Conservation (phyloP, 2,329 filamentous ascomycete genomes). For the Xylariaceae sp. region DNA sequence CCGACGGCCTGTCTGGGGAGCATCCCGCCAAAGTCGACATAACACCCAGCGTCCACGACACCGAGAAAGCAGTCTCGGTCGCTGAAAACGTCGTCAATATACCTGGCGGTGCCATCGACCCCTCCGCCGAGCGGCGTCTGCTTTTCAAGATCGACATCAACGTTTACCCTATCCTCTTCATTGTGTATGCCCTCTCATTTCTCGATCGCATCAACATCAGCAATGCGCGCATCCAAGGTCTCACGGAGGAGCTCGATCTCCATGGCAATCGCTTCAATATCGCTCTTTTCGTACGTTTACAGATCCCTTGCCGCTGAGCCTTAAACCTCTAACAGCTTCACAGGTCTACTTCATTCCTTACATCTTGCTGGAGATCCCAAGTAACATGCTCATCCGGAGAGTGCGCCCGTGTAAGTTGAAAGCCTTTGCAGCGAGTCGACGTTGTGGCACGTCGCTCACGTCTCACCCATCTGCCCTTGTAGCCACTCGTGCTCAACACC, state of each 20-base stretch:
- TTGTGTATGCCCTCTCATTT: slow-evolving; percentile 43
- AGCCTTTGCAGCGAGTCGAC: too few species aligned
- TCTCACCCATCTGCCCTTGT: background rate
- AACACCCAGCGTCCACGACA: background rate
- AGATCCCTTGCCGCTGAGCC: slow-evolving; percentile 7
- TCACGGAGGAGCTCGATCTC: slow-evolving; percentile 41
- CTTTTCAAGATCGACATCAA: slow-evolving; percentile 41
- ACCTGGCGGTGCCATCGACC: slow-evolving; percentile 24
- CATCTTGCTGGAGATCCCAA: slow-evolving; percentile 44
- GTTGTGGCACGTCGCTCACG: too few species aligned
- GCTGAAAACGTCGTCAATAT: too few species aligned
- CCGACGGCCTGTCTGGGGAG: too few species aligned
- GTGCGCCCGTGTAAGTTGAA: slow-evolving; percentile 36
- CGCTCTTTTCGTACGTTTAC: slow-evolving; percentile 35
- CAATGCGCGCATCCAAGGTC: slow-evolving; percentile 45
- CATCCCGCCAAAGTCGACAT: too few species aligned
- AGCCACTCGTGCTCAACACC: background rate
- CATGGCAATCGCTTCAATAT: slow-evolving; percentile 43
- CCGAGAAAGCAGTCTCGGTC: background rate
- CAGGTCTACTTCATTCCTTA: slow-evolving; percentile 40
- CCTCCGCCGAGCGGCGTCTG: slow-evolving; percentile 35
- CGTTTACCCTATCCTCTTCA: slow-evolving; percentile 40
- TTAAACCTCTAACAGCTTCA: background rate
- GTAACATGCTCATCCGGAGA: slow-evolving; percentile 44
- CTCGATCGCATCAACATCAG: slow-evolving; percentile 47